Evolutionary conservation across 306 rosid species (phyloP).

Genomic region (Albizia julibrissin): DNA sequence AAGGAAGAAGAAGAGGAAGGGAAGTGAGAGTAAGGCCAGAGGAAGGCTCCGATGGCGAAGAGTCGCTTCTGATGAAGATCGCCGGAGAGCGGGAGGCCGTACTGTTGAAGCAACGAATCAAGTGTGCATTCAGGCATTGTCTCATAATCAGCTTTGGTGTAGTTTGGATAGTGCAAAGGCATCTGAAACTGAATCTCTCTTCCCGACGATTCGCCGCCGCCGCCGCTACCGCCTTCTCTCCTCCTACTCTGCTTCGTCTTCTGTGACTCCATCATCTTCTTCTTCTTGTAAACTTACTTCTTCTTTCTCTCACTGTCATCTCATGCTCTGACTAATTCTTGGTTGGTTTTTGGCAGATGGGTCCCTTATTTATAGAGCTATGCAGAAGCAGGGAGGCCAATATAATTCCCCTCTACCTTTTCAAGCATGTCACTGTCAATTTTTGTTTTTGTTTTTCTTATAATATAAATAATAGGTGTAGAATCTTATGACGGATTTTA

Average conservation of each 20-base stretch:
- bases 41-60: slow-evolving; percentile 67
- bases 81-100: slow-evolving; percentile 57
- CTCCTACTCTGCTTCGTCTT: background rate
- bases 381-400: too few species aligned
- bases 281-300: background rate
- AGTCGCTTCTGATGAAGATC: slow-evolving; percentile 55
- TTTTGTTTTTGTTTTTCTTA: background rate
- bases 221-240: background rate
- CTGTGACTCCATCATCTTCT: slow-evolving; percentile 16
- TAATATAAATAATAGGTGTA: background rate
- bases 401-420: background rate
- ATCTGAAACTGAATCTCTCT: slow-evolving; percentile 49
- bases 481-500: background rate
- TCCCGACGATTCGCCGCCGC: background rate
- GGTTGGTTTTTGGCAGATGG: background rate
- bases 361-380: slow-evolving; percentile 24
- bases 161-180: slow-evolving; percentile 74
- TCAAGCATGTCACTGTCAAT: background rate
- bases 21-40: slow-evolving; percentile 39
- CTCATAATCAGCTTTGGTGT: slow-evolving; percentile 60
- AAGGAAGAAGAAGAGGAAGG: background rate
- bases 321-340: background rate
- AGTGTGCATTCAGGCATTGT: slow-evolving; percentile 73
- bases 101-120: slow-evolving; percentile 63
- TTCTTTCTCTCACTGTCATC: background rate